These are phyloP conservation scores for Tricholoma sp. DNA, from an alignment of 768 basidiomycete species.

Conservation along the genomic window DNA sequence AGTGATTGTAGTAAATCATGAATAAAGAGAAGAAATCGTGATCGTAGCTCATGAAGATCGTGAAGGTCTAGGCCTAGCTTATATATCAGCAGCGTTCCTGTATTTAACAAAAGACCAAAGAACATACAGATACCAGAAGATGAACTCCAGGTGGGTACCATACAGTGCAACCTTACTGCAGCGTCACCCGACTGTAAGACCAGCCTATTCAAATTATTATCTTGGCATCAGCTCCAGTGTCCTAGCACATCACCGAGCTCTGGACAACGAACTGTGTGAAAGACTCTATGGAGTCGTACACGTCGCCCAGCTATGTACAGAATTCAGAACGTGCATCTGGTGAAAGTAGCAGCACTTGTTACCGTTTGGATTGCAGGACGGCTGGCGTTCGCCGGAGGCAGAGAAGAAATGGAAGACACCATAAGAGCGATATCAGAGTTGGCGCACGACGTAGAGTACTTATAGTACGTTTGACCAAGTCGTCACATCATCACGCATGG, in stretches of 20 bases:
- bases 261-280: conserved; percentile 49
- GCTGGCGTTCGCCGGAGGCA: background rate
- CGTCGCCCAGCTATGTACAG: conserved; percentile 39
- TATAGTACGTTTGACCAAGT: conserved; percentile 10
- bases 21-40: conserved; percentile 57
- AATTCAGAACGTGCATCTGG: conserved; percentile 16
- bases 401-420: conserved; percentile 20
- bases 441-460: background rate
- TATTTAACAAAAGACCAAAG: background rate
- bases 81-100: background rate
- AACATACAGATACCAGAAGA: conserved; percentile 54
- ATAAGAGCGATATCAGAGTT: conserved; percentile 5
- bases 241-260: background rate
- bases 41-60: conserved; percentile 62
- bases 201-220: conserved; percentile 29
- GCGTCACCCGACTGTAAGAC: conserved; percentile 41
- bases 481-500: conserved; percentile 18
- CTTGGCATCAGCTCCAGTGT: background rate
- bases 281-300: conserved; percentile 53
- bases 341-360: background rate
- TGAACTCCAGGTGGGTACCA: conserved; percentile 62
- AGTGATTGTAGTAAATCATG: conserved; percentile 60
- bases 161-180: conserved; percentile 55
- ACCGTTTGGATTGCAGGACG: background rate
- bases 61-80: conserved; percentile 57